These are phyloP conservation scores for Dioszegia hungarica DNA, from an alignment of 768 basidiomycete genomes.

Conservation along the genomic window DNA sequence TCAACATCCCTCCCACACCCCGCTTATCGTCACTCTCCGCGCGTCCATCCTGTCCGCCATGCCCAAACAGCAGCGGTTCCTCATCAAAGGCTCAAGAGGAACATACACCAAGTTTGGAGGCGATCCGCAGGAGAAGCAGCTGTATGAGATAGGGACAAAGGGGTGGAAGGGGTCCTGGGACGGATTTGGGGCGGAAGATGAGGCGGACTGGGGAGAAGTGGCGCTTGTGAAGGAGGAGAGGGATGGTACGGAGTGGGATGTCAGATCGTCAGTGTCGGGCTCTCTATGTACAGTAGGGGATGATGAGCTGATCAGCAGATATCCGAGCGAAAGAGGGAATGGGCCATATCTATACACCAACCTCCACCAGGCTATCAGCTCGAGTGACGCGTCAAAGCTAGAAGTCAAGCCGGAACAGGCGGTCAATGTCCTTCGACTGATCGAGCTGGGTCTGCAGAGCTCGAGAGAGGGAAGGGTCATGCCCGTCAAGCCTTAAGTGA, in stretches of 20 bases:
- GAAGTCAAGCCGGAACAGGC: slow-evolving; percentile 72
- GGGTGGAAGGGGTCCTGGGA: not conserved
- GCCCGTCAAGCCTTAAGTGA: not conserved
- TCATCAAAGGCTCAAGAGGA: slow-evolving; percentile 67
- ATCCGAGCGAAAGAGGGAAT: slow-evolving; percentile 24
- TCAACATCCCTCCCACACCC: slow-evolving; percentile 37
- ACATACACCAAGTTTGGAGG: slow-evolving; percentile 70
- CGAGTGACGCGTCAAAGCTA: slow-evolving; percentile 34
- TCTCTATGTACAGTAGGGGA: too few relatives aligned
- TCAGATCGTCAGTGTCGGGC: not conserved
- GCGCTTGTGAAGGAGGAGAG: slow-evolving; percentile 51
- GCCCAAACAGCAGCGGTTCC: slow-evolving; percentile 64
- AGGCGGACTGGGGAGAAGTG: slow-evolving; percentile 48
- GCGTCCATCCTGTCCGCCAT: slow-evolving; percentile 67
- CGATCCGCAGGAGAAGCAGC: slow-evolving; percentile 73
- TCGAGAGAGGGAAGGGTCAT: slow-evolving; percentile 56
- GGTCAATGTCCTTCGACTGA: slow-evolving; percentile 65
- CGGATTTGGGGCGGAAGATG: slow-evolving; percentile 15
- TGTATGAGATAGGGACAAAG: slow-evolving; percentile 51
- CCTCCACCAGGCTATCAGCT: slow-evolving; percentile 33
- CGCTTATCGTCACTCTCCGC: slow-evolving; percentile 64
- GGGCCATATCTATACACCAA: slow-evolving; percentile 38
- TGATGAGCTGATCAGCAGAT: slow-evolving; percentile 6
- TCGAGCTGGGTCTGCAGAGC: slow-evolving; percentile 68
- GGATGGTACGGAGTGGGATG: slow-evolving; percentile 2